Conservation (phyloP, 805 yeast species). For the Saccharomycopsis fodiens region DNA sequence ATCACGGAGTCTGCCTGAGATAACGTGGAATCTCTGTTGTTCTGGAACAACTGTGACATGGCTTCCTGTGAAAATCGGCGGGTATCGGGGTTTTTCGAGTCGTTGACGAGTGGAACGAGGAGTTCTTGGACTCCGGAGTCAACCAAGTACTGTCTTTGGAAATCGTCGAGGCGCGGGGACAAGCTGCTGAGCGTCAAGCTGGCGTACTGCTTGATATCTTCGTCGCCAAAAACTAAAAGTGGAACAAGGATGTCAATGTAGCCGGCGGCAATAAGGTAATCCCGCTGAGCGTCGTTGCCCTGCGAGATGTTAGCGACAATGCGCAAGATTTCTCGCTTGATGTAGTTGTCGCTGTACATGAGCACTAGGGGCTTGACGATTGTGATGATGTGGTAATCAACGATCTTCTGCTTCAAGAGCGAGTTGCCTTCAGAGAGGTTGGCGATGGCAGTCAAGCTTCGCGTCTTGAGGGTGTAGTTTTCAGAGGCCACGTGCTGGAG, state of each 20-base stretch:
- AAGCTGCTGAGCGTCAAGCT: slow-evolving; percentile 17
- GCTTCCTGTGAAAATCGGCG: slow-evolving; percentile 16
- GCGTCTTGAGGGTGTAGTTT: slow-evolving; percentile 16
- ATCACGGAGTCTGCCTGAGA: slow-evolving; percentile 18
- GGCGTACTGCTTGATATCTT: slow-evolving; percentile 15
- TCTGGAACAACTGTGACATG: slow-evolving; percentile 11
- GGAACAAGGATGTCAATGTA: slow-evolving; percentile 20
- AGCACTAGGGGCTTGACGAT: slow-evolving; percentile 18
- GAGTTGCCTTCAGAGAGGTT: slow-evolving; percentile 16
- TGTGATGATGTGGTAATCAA: slow-evolving; percentile 15
- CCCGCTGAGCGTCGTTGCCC: slow-evolving; percentile 14
- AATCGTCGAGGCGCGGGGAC: slow-evolving; percentile 12
- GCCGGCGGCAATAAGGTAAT: slow-evolving; percentile 9
- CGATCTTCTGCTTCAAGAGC: slow-evolving; percentile 15
- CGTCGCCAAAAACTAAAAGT: slow-evolving; percentile 19
- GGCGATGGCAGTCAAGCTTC: slow-evolving; percentile 15
- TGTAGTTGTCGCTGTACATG: slow-evolving; percentile 17
- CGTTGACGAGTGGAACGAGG: slow-evolving; percentile 5
- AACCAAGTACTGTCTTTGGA: slow-evolving; percentile 18
- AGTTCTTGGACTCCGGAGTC: slow-evolving; percentile 20
- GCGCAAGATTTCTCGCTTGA: slow-evolving; percentile 18
- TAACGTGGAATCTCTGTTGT: no score
- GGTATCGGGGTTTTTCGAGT: slow-evolving; percentile 6
- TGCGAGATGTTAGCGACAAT: slow-evolving; percentile 15
- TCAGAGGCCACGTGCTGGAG: slow-evolving; percentile 15